Evolutionary conservation across 2,329 filamentous ascomycete genomes (phyloP), one percentile per base, ranked within the genome.

Genomic region (Tolypocladium guangdongense): DNA sequence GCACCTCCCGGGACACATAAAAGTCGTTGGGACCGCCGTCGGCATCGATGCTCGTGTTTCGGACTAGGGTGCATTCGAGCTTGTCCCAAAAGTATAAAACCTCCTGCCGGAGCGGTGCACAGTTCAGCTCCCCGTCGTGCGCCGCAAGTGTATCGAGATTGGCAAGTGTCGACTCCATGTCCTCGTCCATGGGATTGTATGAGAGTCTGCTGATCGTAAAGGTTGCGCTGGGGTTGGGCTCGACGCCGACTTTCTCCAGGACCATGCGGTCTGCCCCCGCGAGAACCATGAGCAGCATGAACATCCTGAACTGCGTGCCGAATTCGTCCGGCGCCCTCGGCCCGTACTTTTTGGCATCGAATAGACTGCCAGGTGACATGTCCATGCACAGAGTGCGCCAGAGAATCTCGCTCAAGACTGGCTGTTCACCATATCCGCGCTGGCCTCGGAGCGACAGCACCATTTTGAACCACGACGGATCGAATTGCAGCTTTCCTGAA

Each of bases 191-290:
- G 2, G 61, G 59, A 38, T 63, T 54, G 54, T 60, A 62, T 5
- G 48, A 22, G 10, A 52, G 46, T 22, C 48, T 27, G 53, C 53
- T 56, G n/a, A 57, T 49, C 12, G 49, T 54, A 12, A 56, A 33
- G 4, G 52, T 50, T 12, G 50, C 37, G 18, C 53, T 46, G 32
- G 54, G 37, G 4, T 50, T 50, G 22, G 51, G 47, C n/a, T 64
- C 22, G 60, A 68, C 50, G 56, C 57, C 58, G 59, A 68, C 54
- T 30, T 67, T 62, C 51, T 63, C 55, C 36, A 65, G 64, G 2
- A 66, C 62, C 36, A 60, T 63, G 24, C 64, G 64, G 54, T 70
- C 71, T 18, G 68, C 68, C 50, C 65, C 66, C 7, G 67, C 62
- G 47, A 62, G 55, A 7, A 64, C 58, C 55, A 60, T 53, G n/a